Evolutionary conservation across 768 basidiomycete genomes (phyloP).

Genomic region (Agaricus blazei): DNA sequence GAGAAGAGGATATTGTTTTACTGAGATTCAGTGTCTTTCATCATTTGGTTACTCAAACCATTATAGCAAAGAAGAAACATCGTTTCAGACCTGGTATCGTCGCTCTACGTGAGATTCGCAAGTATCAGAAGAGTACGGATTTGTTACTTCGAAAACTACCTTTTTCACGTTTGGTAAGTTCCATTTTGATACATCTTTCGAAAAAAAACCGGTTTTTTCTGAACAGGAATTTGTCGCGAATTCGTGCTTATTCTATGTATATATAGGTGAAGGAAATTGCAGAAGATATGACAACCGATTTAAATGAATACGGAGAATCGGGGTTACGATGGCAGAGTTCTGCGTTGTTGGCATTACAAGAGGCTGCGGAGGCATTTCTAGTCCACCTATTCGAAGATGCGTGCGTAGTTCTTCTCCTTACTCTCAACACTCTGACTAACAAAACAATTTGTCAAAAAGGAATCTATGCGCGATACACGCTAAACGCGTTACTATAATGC

Average conservation of each 20-base stretch:
- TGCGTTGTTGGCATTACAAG: conserved; percentile 89
- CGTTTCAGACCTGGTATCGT: conserved; percentile 89
- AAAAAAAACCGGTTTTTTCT: too few relatives aligned
- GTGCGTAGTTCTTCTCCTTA: conserved; percentile 46
- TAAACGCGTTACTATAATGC: conserved; percentile 97
- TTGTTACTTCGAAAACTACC: conserved; percentile 83
- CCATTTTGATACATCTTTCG: background rate
- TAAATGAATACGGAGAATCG: conserved; percentile 52
- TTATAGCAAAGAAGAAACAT: conserved; percentile 38
- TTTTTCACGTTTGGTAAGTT: conserved; percentile 84
- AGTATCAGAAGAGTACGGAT: conserved; percentile 92
- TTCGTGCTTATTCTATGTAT: background rate
- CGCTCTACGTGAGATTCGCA: conserved; percentile 87
- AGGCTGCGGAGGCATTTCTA: conserved; percentile 92
- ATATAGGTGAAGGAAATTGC: conserved; percentile 92
- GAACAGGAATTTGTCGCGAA: too few relatives aligned
- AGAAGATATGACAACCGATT: conserved; percentile 79
- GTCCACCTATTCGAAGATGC: conserved; percentile 98
- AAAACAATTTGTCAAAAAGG: conserved; percentile 31
- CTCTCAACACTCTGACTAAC: conserved; percentile 6
- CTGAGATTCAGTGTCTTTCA: too few relatives aligned
- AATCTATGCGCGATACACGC: conserved; percentile 97
- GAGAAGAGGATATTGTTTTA: background rate
- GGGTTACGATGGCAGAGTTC: conserved; percentile 92
- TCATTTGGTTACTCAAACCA: background rate